A percentile compares a stretch with the other conserved stretches of the same genome.
phyloP scores from a whole-genome alignment of 345 rosid genomes.

The rapeseed (Brassica napus) region Da-Ae NC_063451.1:46053001-46053500 shows the following conservation, averaged over 20 bases:
- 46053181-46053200: conserved; percentile 57
- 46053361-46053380: conserved; percentile 81
- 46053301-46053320: conserved; percentile 50
- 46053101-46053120: conserved; percentile 68
- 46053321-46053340: conserved; percentile 83
- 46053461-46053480: conserved; percentile 77
- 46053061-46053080: conserved; percentile 45
- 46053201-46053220: conserved; percentile 65
- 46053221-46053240: conserved; percentile 62
- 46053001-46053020: conserved; percentile 51
- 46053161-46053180: conserved; percentile 52
- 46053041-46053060: conserved; percentile 52
- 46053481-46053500: conserved; percentile 82
- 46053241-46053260: conserved; percentile 31
- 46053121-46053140: conserved; percentile 59
- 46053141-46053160: conserved; percentile 70
- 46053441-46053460: conserved; percentile 61
- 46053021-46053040: conserved; percentile 49
- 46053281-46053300: conserved; percentile 52
- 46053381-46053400: conserved; percentile 42
- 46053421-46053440: conserved; percentile 53
- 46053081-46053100: conserved; percentile 91
- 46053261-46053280: conserved; percentile 52
- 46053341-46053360: conserved; percentile 60
- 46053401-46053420: conserved; percentile 71